phyloP scores from a whole-genome alignment of 768 basidiomycete genomes.

The Lepiota venenata region DNA sequence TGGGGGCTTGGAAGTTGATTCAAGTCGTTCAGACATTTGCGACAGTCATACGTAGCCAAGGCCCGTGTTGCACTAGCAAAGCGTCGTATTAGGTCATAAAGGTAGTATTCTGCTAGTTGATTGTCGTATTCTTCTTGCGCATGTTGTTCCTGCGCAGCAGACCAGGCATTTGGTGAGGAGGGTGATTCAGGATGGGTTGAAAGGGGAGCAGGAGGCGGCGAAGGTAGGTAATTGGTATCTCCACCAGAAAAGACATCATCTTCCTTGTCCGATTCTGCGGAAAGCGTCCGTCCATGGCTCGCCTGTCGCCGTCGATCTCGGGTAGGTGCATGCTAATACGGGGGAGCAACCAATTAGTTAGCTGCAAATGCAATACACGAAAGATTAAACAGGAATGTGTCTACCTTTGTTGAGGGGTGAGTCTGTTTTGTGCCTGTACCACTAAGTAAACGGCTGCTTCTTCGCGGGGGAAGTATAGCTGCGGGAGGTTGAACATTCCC shows the following conservation, averaged over 20 bases:
- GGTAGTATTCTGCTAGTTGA: slow-evolving; percentile 76
- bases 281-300: slow-evolving; percentile 53
- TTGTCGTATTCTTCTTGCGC: slow-evolving; percentile 69
- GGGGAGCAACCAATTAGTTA: slow-evolving; percentile 8
- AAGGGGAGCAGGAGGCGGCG: slow-evolving; percentile 54
- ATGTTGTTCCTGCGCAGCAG: slow-evolving; percentile 62
- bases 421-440: slow-evolving; percentile 48
- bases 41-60: slow-evolving; percentile 73
- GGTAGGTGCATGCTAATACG: slow-evolving; percentile 22
- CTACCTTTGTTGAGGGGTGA: slow-evolving; percentile 50
- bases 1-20: slow-evolving; percentile 73
- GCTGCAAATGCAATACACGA: background rate
- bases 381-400: slow-evolving; percentile 12
- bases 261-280: slow-evolving; percentile 69
- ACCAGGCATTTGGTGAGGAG: slow-evolving; percentile 60
- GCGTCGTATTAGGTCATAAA: slow-evolving; percentile 75
- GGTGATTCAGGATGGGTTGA: slow-evolving; percentile 66
- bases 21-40: slow-evolving; percentile 70
- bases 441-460: slow-evolving; percentile 72
- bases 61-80: slow-evolving; percentile 81
- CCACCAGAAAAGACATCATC: slow-evolving; percentile 49
- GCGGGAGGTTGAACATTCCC: slow-evolving; percentile 41
- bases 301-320: slow-evolving; percentile 61
- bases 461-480: slow-evolving; percentile 50
- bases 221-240: slow-evolving; percentile 56